Conservation (phyloP, 306 rosid genomes). For the Medicago lupulina region DNA sequence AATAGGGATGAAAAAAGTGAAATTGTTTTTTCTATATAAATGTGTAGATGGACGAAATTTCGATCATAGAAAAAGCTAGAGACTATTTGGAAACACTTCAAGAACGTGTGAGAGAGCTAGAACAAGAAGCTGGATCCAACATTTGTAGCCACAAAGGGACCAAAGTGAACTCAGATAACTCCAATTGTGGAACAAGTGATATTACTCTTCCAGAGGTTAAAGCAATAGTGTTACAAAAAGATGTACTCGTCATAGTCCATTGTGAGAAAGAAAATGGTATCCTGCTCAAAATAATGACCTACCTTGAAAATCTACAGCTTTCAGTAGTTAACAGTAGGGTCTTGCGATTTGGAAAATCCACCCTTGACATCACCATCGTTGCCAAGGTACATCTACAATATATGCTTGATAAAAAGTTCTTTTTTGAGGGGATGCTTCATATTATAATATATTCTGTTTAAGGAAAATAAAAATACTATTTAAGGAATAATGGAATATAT, state of each 20-base stretch:
- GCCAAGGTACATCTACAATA: constrained; percentile 41
- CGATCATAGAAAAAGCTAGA: constrained; percentile 41
- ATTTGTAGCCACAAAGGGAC: not conserved
- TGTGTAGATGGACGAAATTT: constrained; percentile 38
- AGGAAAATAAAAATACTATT: too few species aligned
- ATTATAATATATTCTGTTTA: too few species aligned
- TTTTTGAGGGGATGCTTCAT: too few species aligned
- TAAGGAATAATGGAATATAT: too few species aligned
- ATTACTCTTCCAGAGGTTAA: constrained; percentile 31
- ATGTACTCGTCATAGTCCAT: constrained; percentile 42
- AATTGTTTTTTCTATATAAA: not conserved
- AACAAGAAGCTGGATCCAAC: constrained; percentile 36
- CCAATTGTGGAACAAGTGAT: constrained; percentile 7
- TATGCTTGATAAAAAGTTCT: too few species aligned
- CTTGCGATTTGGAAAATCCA: constrained; percentile 49
- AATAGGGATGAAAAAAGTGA: too few species aligned
- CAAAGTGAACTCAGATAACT: not conserved
- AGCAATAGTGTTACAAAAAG: constrained; percentile 39
- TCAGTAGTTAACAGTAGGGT: constrained; percentile 41
- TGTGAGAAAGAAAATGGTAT: constrained; percentile 45
- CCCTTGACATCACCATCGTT: constrained; percentile 45
- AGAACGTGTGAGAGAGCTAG: constrained; percentile 47
- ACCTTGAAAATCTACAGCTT: constrained; percentile 45
- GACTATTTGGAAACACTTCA: constrained; percentile 44
- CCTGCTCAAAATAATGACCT: constrained; percentile 42